These are phyloP conservation scores for Penicillium glabrum DNA, from an alignment of 2,329 filamentous ascomycete genomes.

Conservation along the genomic window DNA sequence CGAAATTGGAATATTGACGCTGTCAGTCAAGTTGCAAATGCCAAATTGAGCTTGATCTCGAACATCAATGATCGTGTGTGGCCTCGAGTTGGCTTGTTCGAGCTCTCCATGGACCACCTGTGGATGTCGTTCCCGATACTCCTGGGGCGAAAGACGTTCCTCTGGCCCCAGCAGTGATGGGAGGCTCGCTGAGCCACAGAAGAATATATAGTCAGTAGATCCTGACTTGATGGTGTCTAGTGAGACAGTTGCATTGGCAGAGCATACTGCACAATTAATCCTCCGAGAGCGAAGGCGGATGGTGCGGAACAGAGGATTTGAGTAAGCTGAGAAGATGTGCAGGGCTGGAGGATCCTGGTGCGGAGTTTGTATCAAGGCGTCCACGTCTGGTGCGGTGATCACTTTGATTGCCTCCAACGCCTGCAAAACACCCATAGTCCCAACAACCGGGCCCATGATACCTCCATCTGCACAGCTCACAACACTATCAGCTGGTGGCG, in stretches of 20 bases:
- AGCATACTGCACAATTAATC: conserved; percentile 74
- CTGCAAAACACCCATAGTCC: conserved; percentile 88
- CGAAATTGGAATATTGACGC: conserved; percentile 60
- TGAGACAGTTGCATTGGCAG: conserved; percentile 61
- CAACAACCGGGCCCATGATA: conserved; percentile 88
- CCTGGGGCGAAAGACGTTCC: conserved; percentile 66
- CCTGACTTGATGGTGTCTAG: conserved; percentile 62
- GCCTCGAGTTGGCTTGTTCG: neutral
- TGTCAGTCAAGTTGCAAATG: conserved; percentile 72
- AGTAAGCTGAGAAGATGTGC: conserved; percentile 47
- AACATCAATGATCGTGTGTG: conserved; percentile 73
- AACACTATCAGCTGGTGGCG: conserved; percentile 79
- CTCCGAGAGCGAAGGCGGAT: conserved; percentile 72
- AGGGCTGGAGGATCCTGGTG: conserved; percentile 35
- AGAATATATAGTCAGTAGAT: conserved; percentile 77
- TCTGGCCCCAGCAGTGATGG: conserved; percentile 59
- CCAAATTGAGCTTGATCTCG: conserved; percentile 82
- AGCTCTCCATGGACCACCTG: neutral
- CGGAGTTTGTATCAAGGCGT: conserved; percentile 19
- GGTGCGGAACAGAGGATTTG: conserved; percentile 62
- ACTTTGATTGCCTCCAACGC: conserved; percentile 86
- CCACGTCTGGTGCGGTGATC: conserved; percentile 50
- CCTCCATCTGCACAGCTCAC: conserved; percentile 90
- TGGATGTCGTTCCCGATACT: conserved; percentile 50
- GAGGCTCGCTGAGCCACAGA: conserved; percentile 68